Base-by-base conservation (phyloP, 345 rosid species). In the Conringia planisiliqua region DNA sequence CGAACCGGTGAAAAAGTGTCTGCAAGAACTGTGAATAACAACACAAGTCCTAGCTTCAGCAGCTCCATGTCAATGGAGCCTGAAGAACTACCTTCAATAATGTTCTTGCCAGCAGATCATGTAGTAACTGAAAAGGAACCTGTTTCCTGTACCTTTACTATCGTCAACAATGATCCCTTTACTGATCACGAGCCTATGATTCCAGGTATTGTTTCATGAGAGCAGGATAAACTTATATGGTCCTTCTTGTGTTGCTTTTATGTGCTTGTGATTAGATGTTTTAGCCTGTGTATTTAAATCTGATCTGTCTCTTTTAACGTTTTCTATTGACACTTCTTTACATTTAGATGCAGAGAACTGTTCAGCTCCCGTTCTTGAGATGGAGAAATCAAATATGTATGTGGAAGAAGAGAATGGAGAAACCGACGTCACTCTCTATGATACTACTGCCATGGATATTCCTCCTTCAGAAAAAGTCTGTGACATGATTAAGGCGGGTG, bases 331-430 rank as follows among this genome's bases (percentile, higher is more conserved):
- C 26, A 13, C 6, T 43, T 58, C 55, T 78, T 51, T 76, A 82
- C 87, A 71, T 73, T 61, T 43, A 42, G 56, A 32, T 26, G 36
- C 71, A 44, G 78, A 60, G 35, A 77, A 57, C 67, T 74, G 70
- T 47, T 44, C 71, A 16, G 48, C 47, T 68, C 73, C 48, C 38
- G 71, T 66, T 62, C 61, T 60, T 74, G 36, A 79, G 70, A 46
- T 42, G 58, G 78, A 40, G 68, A 58, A 75, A n/a, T 22, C 24
- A 22, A 22, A 22, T 22, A 22, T 22, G 24, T 22, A 22, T 22
- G 24, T 22, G 24, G 24, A 22, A 22, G 24, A 22, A 22, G 24
- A 22, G 24, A 2, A 22, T 35, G 55, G 11, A 3, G 74, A 59
- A 70, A 24, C 24, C 2, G 3, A 57, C n/a, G 42, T 3, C 26